Percentiles rank a stretch among this genome's conserved stretches.
These are phyloP conservation scores for Polyplosphaeria fusca DNA, from an alignment of 495 filamentous ascomycete species.

Conservation along the genomic window DNA sequence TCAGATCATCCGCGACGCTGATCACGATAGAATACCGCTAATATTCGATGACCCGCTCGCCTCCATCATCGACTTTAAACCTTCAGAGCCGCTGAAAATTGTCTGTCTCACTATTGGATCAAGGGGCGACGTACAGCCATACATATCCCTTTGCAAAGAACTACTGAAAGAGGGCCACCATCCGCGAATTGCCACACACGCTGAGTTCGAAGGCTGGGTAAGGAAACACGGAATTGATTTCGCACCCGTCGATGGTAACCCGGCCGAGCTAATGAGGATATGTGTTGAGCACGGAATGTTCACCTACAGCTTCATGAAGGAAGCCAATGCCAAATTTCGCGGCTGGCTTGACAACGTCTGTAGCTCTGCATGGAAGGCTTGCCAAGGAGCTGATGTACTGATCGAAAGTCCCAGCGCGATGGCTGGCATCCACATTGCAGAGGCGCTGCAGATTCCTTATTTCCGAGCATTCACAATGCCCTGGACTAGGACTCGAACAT, in stretches of 20 bases:
- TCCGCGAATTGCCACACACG: constrained; percentile 85
- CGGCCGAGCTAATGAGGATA: constrained; percentile 88
- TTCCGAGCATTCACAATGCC: constrained; percentile 99
- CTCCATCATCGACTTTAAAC: constrained; percentile 94
- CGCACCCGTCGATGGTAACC: constrained; percentile 81
- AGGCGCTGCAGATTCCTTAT: constrained; percentile 89
- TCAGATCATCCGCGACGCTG: constrained; percentile 25
- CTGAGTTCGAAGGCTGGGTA: constrained; percentile 86
- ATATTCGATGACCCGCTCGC: constrained; percentile 88
- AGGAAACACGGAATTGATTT: constrained; percentile 91
- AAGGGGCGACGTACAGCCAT: constrained; percentile 93
- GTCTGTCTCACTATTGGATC: constrained; percentile 96
- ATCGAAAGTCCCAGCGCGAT: constrained; percentile 97
- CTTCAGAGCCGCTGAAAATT: constrained; percentile 72
- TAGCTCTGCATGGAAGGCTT: constrained; percentile 77
- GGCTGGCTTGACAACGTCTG: constrained; percentile 91
- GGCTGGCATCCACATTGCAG: constrained; percentile 98
- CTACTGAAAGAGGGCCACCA: constrained; percentile 83
- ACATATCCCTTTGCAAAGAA: constrained; percentile 93
- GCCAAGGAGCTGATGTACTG: constrained; percentile 81
- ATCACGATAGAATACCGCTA: constrained; percentile 46
- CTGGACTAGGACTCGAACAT: constrained; percentile 92
- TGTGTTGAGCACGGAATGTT: constrained; percentile 98
- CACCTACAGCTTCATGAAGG: constrained; percentile 82
- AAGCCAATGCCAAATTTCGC: constrained; percentile 85